Evolutionary conservation across 2,329 filamentous ascomycete genomes (phyloP), one percentile per base, ranked within the genome.

Genomic region (Aureobasidium leucospermi): DNA sequence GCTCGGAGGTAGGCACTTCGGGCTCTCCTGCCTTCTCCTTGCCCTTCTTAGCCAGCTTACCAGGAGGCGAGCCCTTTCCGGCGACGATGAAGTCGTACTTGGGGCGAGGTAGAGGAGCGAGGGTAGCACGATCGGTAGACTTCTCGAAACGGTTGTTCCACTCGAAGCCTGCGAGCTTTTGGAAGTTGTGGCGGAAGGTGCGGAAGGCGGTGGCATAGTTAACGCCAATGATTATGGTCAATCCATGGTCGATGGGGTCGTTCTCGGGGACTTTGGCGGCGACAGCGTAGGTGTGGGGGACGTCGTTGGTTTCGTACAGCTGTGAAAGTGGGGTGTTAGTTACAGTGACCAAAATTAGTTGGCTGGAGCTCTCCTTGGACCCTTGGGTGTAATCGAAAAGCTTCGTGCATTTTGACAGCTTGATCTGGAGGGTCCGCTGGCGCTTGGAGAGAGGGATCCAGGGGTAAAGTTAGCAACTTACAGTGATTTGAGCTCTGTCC

Each of bases 241-340:
- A 9, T 2, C 29, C 29, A 28, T 53, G 8, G 34, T 68, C 65
- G 6, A 39, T 47, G 2, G 64, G 55, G 2, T 34, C 45, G 10
- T 42, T 41, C 13, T 31, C 52, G 1, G 67, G 68, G 43, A 65
- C 63, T 32, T 64, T 62, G 38, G 65, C 79, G 7, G 81, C 81
- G 47, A 83, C 81, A 64, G 79, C 81, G 73, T 89, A 91, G 0
- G 81, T 78, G 61, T 75, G 76, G 0, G 86, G 86, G 13, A 74
- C 72, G 10, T 78, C 74, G 61, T 83, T 78, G 5, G 85, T 87
- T 70, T 90, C 83, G 74, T 84, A 89, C 53, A 92, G 77, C 86
- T 90, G 63, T 32, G 68, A 60, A 15, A 57, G 52, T 61, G 64
- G 41, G 63, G 66, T 45, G 43, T 45, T 31, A 48, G 63, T 56